Conservation (phyloP, 1,139 yeast species). For the Hansenula sp. region DNA sequence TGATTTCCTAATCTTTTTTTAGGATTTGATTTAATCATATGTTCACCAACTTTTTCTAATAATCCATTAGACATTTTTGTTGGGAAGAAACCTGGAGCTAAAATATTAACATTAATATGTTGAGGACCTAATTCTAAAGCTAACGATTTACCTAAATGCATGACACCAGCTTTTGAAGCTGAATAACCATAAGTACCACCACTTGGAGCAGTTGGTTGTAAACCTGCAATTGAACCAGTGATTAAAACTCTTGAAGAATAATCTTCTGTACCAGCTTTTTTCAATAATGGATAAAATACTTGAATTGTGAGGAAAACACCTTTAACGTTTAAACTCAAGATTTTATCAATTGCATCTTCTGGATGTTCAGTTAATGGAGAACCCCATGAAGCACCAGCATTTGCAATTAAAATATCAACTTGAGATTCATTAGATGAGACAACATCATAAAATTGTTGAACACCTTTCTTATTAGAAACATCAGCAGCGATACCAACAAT, state of each 20-base stretch:
- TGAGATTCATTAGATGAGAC: constrained; percentile 36
- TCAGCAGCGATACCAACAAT: constrained; percentile 60
- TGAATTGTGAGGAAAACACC: constrained; percentile 73
- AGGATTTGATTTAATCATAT: constrained; percentile 50
- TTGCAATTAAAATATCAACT: constrained; percentile 65
- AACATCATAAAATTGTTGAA: constrained; percentile 39
- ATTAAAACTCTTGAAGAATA: constrained; percentile 67
- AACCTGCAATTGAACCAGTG: constrained; percentile 59
- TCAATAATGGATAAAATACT: constrained; percentile 54
- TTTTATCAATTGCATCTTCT: constrained; percentile 58
- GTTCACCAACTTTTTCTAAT: constrained; percentile 48
- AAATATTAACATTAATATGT: constrained; percentile 59
- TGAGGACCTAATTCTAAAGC: constrained; percentile 64
- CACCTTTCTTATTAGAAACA: constrained; percentile 48
- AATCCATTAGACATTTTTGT: constrained; percentile 73
- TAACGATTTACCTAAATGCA: constrained; percentile 62
- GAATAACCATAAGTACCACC: constrained; percentile 61
- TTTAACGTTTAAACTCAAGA: constrained; percentile 58
- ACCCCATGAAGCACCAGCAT: constrained; percentile 85
- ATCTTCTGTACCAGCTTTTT: constrained; percentile 45
- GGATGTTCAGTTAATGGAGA: constrained; percentile 58
- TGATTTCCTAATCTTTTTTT: constrained; percentile 59
- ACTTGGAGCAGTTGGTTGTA: constrained; percentile 42
- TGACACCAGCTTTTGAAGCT: constrained; percentile 76
- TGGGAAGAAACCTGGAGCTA: constrained; percentile 81